Evolutionary conservation across 2,329 filamentous ascomycete species (phyloP).

Genomic region (Talaromyces sp.): DNA sequence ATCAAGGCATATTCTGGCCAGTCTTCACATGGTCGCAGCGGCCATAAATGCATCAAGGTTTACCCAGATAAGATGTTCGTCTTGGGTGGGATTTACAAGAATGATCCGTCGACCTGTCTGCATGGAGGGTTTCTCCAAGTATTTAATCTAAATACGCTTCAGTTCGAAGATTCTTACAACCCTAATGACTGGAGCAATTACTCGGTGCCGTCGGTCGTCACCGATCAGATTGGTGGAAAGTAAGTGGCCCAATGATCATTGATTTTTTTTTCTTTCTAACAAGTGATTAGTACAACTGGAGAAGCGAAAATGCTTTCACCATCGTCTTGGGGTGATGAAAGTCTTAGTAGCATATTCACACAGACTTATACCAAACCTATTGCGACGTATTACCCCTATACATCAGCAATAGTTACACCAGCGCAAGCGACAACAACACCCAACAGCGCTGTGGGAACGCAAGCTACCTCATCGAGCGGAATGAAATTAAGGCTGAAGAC

Average conservation of each 20-base stretch:
- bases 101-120: constrained; percentile 45
- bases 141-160: constrained; percentile 37
- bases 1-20: constrained; percentile 28
- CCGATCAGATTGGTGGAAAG: constrained; percentile 37
- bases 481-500: background rate
- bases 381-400: constrained; percentile 61
- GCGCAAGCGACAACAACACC: background rate
- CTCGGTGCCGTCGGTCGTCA: constrained; percentile 31
- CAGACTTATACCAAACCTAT: constrained; percentile 57
- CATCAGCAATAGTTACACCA: background rate
- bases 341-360: constrained; percentile 55
- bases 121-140: constrained; percentile 55
- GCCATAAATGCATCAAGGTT: constrained; percentile 35
- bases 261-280: constrained; percentile 17
- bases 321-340: constrained; percentile 48
- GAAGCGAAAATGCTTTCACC: constrained; percentile 32
- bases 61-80: constrained; percentile 53
- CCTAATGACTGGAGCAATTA: constrained; percentile 35
- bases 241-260: constrained; percentile 23
- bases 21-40: constrained; percentile 27
- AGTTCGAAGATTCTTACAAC: constrained; percentile 34
- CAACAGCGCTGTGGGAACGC: background rate
- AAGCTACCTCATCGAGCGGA: background rate
- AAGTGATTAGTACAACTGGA: constrained; percentile 31
- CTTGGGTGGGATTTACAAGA: constrained; percentile 33